phyloP scores from a whole-genome alignment of 1,139 yeast species.

The Blastobotrys apis region DNA sequence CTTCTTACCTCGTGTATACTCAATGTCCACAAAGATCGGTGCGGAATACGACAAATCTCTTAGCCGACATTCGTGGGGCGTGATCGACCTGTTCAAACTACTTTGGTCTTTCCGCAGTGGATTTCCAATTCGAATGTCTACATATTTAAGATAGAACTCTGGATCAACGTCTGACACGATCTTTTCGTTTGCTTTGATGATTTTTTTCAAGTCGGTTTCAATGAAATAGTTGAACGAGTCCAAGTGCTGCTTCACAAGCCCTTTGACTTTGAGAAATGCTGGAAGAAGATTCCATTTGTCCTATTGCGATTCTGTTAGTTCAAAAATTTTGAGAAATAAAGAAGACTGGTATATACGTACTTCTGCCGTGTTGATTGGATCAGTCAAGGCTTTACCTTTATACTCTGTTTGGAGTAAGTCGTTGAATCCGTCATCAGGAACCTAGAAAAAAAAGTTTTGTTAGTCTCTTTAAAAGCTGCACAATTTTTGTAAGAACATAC shows the following conservation, averaged over 20 bases:
- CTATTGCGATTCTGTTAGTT: constrained; percentile 27
- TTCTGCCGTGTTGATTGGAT: constrained; percentile 75
- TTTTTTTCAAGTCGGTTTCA: constrained; percentile 87
- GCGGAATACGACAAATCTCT: constrained; percentile 95
- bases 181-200: constrained; percentile 82
- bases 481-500: too few species aligned
- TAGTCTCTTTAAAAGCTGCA: background rate
- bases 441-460: background rate
- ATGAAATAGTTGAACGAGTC: constrained; percentile 96
- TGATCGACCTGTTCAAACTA: constrained; percentile 43
- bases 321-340: constrained; percentile 16
- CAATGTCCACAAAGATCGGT: constrained; percentile 94
- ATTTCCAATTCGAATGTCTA: constrained; percentile 78
- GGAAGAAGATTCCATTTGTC: constrained; percentile 97
- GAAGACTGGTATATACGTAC: constrained; percentile 23
- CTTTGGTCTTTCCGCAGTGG: constrained; percentile 54
- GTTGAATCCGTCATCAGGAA: constrained; percentile 43
- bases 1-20: constrained; percentile 90
- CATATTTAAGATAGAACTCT: constrained; percentile 84
- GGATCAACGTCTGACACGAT: constrained; percentile 96
- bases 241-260: constrained; percentile 92
- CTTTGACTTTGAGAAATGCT: constrained; percentile 92
- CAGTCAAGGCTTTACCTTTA: constrained; percentile 81
- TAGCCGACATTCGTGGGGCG: constrained; percentile 95
- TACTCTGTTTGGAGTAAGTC: constrained; percentile 76